These are phyloP conservation scores for Yamadazyma friedrichii DNA, from an alignment of 1,139 yeast genomes.

Conservation along the genomic window DNA sequence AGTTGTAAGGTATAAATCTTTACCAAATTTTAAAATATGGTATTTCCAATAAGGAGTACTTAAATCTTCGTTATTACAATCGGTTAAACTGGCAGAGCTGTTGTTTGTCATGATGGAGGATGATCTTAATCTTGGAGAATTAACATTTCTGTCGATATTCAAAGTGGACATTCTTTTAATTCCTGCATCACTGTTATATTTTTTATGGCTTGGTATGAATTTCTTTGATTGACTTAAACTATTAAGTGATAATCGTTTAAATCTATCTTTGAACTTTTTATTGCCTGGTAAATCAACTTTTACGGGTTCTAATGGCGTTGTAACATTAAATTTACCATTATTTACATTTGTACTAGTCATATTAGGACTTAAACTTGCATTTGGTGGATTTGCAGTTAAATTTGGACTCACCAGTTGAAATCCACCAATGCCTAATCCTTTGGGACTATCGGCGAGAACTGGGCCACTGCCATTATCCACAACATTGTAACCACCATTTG, in stretches of 20 bases:
- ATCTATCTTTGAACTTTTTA: constrained; percentile 3
- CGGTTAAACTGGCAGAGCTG: not conserved
- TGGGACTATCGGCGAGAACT: not conserved
- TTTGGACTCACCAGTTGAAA: not conserved
- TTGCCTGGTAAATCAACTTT: not conserved
- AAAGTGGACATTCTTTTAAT: not conserved
- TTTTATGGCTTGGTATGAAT: constrained; percentile 12
- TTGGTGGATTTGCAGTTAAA: not conserved
- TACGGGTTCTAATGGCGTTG: constrained; percentile 4
- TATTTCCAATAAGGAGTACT: constrained; percentile 56
- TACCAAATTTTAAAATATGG: constrained; percentile 51
- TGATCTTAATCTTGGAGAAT: not conserved
- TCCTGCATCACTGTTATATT: constrained; percentile 10
- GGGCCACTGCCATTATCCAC: not conserved
- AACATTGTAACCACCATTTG: not conserved
- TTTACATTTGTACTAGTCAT: not conserved
- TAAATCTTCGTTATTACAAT: not conserved
- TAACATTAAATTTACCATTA: constrained; percentile 1
- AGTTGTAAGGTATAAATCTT: constrained; percentile 53
- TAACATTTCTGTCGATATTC: constrained; percentile 2
- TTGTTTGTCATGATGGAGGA: constrained; percentile 1
- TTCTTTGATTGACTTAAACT: constrained; percentile 8
- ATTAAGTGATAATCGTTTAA: constrained; percentile 17
- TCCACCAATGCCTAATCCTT: not conserved
- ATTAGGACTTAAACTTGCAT: too few species aligned